These are phyloP conservation scores for Hyaloperonospora arabidopsidis DNA, from an alignment of 352 stramenopile species.

Conservation along the genomic window DNA sequence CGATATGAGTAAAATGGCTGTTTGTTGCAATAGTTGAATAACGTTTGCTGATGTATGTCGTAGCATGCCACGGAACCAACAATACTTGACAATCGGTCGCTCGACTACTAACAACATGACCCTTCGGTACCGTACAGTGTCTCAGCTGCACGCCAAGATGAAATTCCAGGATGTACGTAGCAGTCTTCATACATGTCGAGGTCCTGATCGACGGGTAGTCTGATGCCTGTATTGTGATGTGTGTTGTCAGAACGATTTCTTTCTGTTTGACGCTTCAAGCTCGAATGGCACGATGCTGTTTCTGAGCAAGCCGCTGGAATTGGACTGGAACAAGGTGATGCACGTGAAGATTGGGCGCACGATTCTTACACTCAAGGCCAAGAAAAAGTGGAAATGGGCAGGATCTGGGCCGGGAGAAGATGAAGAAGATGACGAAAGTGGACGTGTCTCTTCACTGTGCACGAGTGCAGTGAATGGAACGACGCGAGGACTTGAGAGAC, in stretches of 20 bases:
- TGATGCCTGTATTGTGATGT: slow-evolving; percentile 1
- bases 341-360: slow-evolving; percentile 82
- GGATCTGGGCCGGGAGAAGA: slow-evolving; percentile 32
- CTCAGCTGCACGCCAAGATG: slow-evolving; percentile 75
- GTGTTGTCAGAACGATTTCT: slow-evolving; percentile 55
- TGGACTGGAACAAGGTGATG: slow-evolving; percentile 78
- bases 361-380: slow-evolving; percentile 76
- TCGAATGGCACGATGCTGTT: slow-evolving; percentile 86
- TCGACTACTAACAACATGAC: slow-evolving; percentile 85
- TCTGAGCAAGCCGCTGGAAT: slow-evolving; percentile 62
- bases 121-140: slow-evolving; percentile 78
- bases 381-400: slow-evolving; percentile 79
- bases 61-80: slow-evolving; percentile 59
- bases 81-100: slow-evolving; percentile 68
- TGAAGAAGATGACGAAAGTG: slow-evolving; percentile 29
- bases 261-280: slow-evolving; percentile 60
- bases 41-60: slow-evolving; percentile 6
- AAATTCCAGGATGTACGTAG: slow-evolving; percentile 63
- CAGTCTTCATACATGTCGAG: background rate
- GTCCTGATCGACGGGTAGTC: background rate
- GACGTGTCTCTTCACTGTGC: slow-evolving; percentile 26
- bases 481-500: slow-evolving; percentile 11
- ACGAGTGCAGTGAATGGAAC: slow-evolving; percentile 10
- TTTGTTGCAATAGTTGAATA: slow-evolving; percentile 4
- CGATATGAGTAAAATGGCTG: background rate